Base-by-base conservation (phyloP, 192 early-diverging fungal species). In the Linnemannia hyalina region DNA sequence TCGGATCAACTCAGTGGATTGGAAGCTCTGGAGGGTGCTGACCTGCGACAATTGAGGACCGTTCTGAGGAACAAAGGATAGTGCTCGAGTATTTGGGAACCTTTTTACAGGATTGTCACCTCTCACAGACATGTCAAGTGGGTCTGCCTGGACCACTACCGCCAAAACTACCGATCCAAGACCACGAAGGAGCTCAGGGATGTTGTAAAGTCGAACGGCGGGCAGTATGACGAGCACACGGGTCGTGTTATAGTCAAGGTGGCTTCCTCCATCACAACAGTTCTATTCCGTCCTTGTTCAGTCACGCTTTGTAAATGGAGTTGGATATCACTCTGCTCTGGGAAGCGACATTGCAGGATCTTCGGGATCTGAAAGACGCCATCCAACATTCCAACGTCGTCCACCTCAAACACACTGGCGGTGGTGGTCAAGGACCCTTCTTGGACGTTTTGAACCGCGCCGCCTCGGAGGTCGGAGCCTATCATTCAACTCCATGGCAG, bases 91-190 rank as follows among this genome's bases (percentile, higher is more conserved):
- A 6, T 63, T 81, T 18, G 80, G 73, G 9, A 75, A 81, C 32
- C 68, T 81, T 0, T 81, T 0, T 81, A 75, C 68, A 42, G 74
- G 38, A 75, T 54, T 41, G 80, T 80, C 63, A 74, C 79, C 8
- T 22, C 23, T 36, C 63, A 80, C 20, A 72, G 79, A 4, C 71
- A 80, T 10, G 74, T 75, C 74, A 81, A 81, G 52, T 81, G 80
- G 80, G 74, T 81, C 4, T 81, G 80, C 26, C 47, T 74, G 2
- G 74, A 74, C 23, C 80, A 81, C 42, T 81, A 57, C 18, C 73
- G 74, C 63, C 36, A 75, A 46, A 75, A 75, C 52, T 75, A 81
- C 46, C 60, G 52, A 4, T 65, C 74, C 20, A 44, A 44, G 49
- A 38, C 38, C 0, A 69, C 55, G 13, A 3, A 54, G n/a, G 65